Conservation (phyloP, 148 eudicot species). For the Chenopodium berlandieri region DNA sequence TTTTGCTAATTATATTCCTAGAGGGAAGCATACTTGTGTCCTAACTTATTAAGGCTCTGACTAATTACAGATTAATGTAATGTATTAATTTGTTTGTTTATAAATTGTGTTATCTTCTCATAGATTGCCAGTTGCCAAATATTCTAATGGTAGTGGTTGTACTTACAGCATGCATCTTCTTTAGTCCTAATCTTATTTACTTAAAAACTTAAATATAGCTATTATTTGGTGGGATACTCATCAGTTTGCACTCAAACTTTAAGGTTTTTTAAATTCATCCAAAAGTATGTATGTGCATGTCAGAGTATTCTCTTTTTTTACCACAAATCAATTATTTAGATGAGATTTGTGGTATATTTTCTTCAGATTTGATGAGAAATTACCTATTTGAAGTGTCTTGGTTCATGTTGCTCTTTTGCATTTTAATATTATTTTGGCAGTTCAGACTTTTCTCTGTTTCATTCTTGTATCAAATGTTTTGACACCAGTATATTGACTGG, state of each 20-base stretch:
- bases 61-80: constrained; percentile 22
- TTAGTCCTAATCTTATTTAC: constrained; percentile 3
- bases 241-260: constrained; percentile 17
- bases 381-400: background rate
- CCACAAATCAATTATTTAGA: background rate
- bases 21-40: background rate
- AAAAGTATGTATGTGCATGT: constrained; percentile 13
- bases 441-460: background rate
- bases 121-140: constrained; percentile 19
- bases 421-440: background rate
- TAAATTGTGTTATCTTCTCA: constrained; percentile 16
- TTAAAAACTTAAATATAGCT: constrained; percentile 3
- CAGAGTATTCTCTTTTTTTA: background rate
- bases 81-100: constrained; percentile 8
- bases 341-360: constrained; percentile 1
- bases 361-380: background rate
- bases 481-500: background rate
- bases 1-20: constrained; percentile 14
- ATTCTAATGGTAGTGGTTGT: constrained; percentile 28
- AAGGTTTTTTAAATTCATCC: background rate
- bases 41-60: constrained; percentile 20
- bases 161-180: constrained; percentile 32
- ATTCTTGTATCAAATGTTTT: background rate
- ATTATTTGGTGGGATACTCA: constrained; percentile 14
- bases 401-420: background rate